Conservation (phyloP, 345 rosid species). For the Noccaea bulbosa region DNA sequence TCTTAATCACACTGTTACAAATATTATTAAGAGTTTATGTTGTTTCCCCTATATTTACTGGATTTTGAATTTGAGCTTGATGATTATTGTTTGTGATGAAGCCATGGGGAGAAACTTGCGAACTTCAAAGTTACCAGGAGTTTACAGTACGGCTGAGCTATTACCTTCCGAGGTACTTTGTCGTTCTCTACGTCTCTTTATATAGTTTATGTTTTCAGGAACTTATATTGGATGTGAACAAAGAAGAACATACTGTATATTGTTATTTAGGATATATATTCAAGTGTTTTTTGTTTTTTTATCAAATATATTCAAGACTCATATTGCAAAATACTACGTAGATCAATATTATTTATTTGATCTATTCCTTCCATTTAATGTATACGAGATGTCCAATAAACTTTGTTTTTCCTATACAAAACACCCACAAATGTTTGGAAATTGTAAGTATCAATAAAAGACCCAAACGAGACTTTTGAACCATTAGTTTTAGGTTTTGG, state of each 20-base stretch:
- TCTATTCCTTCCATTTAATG: neutral
- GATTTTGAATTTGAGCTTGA: neutral
- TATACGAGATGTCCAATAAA: neutral
- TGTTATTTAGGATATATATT: neutral
- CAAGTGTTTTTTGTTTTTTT: too few species aligned
- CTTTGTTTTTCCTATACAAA: neutral
- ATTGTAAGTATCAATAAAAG: neutral
- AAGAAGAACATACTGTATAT: neutral
- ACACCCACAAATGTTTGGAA: neutral
- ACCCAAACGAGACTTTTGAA: neutral
- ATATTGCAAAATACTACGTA: neutral
- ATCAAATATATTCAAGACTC: neutral
- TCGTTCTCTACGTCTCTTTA: slow-evolving; percentile 2
- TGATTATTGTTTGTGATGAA: slow-evolving; percentile 16
- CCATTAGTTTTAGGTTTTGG: neutral
- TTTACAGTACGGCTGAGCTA: neutral
- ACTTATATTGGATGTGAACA: neutral
- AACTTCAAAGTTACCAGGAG: slow-evolving; percentile 19
- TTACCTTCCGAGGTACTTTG: slow-evolving; percentile 29
- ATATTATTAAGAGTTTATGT: neutral
- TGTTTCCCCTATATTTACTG: neutral
- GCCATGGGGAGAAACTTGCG: slow-evolving; percentile 41
- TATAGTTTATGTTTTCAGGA: neutral
- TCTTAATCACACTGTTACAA: neutral
- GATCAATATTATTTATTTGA: neutral